Base-by-base conservation (phyloP, 768 basidiomycete species). In the Lyophyllum semitale region DNA sequence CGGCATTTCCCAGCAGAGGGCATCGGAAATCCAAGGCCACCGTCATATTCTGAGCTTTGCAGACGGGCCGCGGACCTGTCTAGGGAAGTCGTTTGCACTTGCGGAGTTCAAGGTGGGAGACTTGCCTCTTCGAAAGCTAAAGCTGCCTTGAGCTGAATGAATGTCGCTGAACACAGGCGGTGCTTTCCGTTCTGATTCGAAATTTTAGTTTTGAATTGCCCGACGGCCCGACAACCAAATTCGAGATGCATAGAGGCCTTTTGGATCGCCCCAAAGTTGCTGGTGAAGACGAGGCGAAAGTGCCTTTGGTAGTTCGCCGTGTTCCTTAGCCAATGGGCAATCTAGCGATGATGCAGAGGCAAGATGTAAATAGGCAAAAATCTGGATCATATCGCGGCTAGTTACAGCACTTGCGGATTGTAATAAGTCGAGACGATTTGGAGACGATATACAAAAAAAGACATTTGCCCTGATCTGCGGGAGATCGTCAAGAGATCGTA, bases 71-170 rank as follows among this genome's bases (percentile, higher is more conserved):
- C 65, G 77, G 32, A 70, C 66, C 17, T 82, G 80, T 55, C 65
- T 79, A 8, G 80, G 80, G 13, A 74, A 71, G 37, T 63, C 63
- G 12, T 80, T 80, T 54, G 76, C 78, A 2, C 48, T 77, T n/a
- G 67, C 72, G 0, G 71, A 76, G 55, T 66, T 77, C 56, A 79
- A 78, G 72, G 77, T 77, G 9, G 15, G 33, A 3, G 11, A 4
- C 9, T 38, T 4, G 17, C 11, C 18, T 38, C 11, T 38, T 38
- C 17, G 7, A 38, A 7, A n/a, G 5, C n/a, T 38, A n/a, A 15
- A n/a, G 4, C 18, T 38, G 37, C 4, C 5, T 35, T n/a, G n/a
- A 18, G 37, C 37, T 38, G 15, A 38, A 2, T 7, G 4, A 18
- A 18, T 38, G 2, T n/a, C 15, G n/a, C 9, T 18, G 37, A n/a